Conservation (phyloP, 768 basidiomycete species). For the Pisolithus marmoratus region DNA sequence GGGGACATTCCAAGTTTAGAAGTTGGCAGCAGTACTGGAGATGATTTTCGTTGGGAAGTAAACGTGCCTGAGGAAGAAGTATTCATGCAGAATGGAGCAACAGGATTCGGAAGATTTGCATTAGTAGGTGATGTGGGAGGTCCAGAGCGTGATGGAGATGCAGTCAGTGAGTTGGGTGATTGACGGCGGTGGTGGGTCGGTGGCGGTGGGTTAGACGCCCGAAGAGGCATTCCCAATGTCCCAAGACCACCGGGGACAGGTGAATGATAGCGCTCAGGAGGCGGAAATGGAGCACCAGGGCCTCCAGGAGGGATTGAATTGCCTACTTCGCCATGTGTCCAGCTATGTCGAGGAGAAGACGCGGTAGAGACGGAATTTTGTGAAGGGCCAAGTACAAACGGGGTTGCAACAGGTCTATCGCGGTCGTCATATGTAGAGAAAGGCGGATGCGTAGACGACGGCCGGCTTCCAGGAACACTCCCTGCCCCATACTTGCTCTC, state of each 20-base stretch:
- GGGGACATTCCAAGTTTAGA: conserved; percentile 22
- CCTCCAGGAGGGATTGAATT: conserved; percentile 24
- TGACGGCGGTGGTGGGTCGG: conserved; percentile 12
- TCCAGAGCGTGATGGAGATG: conserved; percentile 35
- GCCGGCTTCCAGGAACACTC: conserved; percentile 30
- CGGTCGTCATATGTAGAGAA: conserved; percentile 23
- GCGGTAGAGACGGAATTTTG: conserved; percentile 31
- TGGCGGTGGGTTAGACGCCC: conserved; percentile 18
- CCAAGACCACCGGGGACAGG: conserved; percentile 17
- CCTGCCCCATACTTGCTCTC: conserved; percentile 20
- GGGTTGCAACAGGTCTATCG: conserved; percentile 49
- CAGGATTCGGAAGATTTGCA: conserved; percentile 8
- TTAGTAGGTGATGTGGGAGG: conserved; percentile 17
- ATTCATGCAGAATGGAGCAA: conserved; percentile 11
- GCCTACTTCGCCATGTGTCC: conserved; percentile 25
- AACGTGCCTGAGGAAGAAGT: conserved; percentile 13
- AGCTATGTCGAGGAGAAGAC: conserved; percentile 41
- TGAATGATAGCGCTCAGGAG: conserved; percentile 24
- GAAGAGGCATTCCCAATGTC: conserved; percentile 6
- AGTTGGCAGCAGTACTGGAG: conserved; percentile 16
- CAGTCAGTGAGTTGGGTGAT: conserved; percentile 15
- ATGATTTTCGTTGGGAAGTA: conserved; percentile 19
- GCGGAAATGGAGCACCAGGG: conserved; percentile 24
- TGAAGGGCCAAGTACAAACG: conserved; percentile 48
- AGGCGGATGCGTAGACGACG: conserved; percentile 35